Evolutionary conservation across 495 filamentous ascomycete genomes (phyloP).

Genomic region (Talaromyces adpressus): DNA sequence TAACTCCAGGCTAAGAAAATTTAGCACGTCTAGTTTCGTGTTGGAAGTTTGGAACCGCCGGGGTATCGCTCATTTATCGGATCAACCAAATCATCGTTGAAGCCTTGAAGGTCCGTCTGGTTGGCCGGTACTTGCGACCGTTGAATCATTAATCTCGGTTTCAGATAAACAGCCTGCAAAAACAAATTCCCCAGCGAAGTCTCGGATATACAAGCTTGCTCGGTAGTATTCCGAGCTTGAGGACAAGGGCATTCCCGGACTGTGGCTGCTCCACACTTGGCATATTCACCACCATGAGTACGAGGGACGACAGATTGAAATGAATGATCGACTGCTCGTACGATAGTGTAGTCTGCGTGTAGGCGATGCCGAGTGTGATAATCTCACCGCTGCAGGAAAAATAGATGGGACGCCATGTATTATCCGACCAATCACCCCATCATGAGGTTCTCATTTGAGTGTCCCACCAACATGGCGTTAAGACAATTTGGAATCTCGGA

Average conservation of each 20-base stretch:
- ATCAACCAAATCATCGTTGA: not conserved
- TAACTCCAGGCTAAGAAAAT: constrained; percentile 2
- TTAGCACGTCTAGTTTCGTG: not conserved
- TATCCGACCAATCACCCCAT: not conserved
- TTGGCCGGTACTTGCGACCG: not conserved
- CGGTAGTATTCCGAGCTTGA: no score
- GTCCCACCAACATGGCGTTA: not conserved
- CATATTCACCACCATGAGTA: no score
- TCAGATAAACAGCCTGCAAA: not conserved
- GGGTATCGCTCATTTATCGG: constrained; percentile 2
- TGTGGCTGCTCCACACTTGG: not conserved
- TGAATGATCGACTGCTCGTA: not conserved
- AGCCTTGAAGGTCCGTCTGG: not conserved
- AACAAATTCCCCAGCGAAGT: not conserved
- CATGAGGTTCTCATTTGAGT: not conserved
- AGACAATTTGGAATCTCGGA: not conserved
- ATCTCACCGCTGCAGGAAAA: not conserved
- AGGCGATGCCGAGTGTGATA: not conserved
- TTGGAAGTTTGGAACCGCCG: constrained; percentile 8
- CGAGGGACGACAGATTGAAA: not conserved
- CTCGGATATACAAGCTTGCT: not conserved
- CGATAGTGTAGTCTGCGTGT: not conserved
- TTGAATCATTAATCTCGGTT: not conserved
- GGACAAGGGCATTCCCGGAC: not conserved
- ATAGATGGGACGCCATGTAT: not conserved